Evolutionary conservation across 768 basidiomycete genomes (phyloP).

Genomic region (Goffeauzyma gilvescens): DNA sequence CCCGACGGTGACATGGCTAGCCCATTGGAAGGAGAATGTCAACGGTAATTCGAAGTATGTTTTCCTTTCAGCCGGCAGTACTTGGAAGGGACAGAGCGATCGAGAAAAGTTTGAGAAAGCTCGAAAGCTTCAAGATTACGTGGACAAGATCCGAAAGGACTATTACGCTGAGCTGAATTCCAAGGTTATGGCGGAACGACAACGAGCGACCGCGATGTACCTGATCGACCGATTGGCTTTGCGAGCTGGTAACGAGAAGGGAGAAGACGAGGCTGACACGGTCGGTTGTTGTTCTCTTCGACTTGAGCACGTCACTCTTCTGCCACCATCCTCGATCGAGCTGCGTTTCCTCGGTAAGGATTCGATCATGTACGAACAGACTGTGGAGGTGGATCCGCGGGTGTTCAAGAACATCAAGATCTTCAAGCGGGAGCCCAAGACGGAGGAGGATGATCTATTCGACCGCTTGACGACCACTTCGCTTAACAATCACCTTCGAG

Average conservation of each 20-base stretch:
- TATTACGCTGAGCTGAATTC: conserved; percentile 66
- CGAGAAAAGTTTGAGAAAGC: conserved; percentile 97
- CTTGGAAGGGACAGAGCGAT: conserved; percentile 94
- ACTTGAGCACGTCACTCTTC: conserved; percentile 86
- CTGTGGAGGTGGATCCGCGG: conserved; percentile 68
- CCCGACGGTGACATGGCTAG: conserved; percentile 95
- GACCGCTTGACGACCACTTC: conserved; percentile 79
- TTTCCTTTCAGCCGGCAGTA: conserved; percentile 90
- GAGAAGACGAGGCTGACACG: conserved; percentile 96
- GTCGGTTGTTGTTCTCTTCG: conserved; percentile 96
- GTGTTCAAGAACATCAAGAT: conserved; percentile 96
- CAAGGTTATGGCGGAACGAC: conserved; percentile 84
- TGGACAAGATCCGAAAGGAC: conserved; percentile 75
- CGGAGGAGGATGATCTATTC: conserved; percentile 69
- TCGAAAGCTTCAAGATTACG: conserved; percentile 81
- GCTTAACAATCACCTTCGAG: conserved; percentile 78
- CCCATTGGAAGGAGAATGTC: conserved; percentile 97
- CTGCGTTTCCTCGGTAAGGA: conserved; percentile 99
- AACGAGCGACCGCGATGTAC: conserved; percentile 97
- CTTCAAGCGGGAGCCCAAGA: conserved; percentile 77
- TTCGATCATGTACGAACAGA: conserved; percentile 78
- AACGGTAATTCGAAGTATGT: conserved; percentile 93
- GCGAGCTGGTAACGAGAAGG: conserved; percentile 98
- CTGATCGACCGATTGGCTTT: conserved; percentile 93
- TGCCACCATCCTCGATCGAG: conserved; percentile 64